phyloP scores from a whole-genome alignment of 2,329 filamentous ascomycete genomes.

The Xylogone sp. region DNA sequence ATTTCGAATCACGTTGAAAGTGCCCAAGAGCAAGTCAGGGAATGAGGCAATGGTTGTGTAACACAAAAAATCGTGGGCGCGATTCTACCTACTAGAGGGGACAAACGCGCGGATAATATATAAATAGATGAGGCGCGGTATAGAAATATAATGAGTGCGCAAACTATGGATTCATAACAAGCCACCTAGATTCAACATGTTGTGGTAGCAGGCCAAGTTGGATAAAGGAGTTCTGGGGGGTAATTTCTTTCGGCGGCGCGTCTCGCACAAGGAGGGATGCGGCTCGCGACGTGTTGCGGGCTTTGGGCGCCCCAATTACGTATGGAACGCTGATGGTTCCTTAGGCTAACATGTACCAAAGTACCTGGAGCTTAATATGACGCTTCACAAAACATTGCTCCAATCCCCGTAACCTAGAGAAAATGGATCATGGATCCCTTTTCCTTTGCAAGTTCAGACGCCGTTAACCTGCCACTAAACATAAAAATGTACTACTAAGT shows the following conservation, averaged over 20 bases:
- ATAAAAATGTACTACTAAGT: slow-evolving; percentile 52
- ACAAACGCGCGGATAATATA: too few relatives aligned
- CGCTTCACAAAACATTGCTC: background rate
- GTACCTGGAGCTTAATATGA: background rate
- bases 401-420: slow-evolving; percentile 6
- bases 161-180: background rate
- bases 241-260: background rate
- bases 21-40: too few relatives aligned
- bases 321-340: background rate
- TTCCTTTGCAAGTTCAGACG: slow-evolving; percentile 87
- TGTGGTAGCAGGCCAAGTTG: background rate
- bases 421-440: slow-evolving; percentile 77
- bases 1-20: slow-evolving; percentile 7
- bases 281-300: background rate
- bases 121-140: background rate
- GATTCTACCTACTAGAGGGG: too few relatives aligned
- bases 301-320: background rate
- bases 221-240: background rate
- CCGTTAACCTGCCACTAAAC: slow-evolving; percentile 70
- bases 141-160: background rate
- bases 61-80: too few relatives aligned
- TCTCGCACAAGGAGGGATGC: background rate
- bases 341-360: background rate
- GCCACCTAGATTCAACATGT: background rate
- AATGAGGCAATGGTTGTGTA: too few relatives aligned